Evolutionary conservation across 1,284 basidiomycete species (phyloP).

Genomic region (Cutaneotrichosporon spelunceum): DNA sequence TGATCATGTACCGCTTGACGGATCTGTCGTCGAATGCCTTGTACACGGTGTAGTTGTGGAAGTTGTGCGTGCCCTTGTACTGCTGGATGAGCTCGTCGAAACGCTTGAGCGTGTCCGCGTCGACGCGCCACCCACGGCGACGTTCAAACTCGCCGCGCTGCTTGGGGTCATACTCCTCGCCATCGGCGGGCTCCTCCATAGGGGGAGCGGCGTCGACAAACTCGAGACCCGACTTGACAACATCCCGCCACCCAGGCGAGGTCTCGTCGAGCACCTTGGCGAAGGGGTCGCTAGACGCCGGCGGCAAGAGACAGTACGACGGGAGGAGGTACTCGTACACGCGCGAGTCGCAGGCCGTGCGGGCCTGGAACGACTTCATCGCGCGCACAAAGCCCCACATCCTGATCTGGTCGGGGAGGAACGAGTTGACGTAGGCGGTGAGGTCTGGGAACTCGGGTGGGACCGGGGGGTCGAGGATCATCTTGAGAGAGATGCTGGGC

Average conservation of each 20-base stretch:
- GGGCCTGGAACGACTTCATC: slow-evolving; percentile 88
- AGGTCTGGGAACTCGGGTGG: slow-evolving; percentile 59
- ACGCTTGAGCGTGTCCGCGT: slow-evolving; percentile 57
- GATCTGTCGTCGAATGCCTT: slow-evolving; percentile 78
- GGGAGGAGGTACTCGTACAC: slow-evolving; percentile 98
- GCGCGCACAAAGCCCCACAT: slow-evolving; percentile 87
- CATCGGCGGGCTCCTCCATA: slow-evolving; percentile 47
- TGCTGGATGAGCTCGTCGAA: slow-evolving; percentile 61
- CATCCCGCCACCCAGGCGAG: slow-evolving; percentile 45
- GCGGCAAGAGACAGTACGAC: slow-evolving; percentile 87
- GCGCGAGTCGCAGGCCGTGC: slow-evolving; percentile 83
- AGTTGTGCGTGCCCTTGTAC: slow-evolving; percentile 77
- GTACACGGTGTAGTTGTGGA: slow-evolving; percentile 94
- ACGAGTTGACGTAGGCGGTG: slow-evolving; percentile 73
- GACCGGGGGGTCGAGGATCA: slow-evolving; percentile 73
- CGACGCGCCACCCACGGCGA: slow-evolving; percentile 63
- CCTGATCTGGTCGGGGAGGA: slow-evolving; percentile 85
- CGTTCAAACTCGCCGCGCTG: slow-evolving; percentile 43
- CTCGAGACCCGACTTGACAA: slow-evolving; percentile 33
- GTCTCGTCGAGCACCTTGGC: slow-evolving; percentile 54
- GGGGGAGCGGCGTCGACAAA: slow-evolving; percentile 49
- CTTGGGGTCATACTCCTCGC: slow-evolving; percentile 28
- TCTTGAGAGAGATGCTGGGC: slow-evolving; percentile 69
- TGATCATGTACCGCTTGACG: slow-evolving; percentile 79
- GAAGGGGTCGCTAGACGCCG: slow-evolving; percentile 70